phyloP scores from a whole-genome alignment of 352 stramenopile species.

The Bremia lactucae region DNA sequence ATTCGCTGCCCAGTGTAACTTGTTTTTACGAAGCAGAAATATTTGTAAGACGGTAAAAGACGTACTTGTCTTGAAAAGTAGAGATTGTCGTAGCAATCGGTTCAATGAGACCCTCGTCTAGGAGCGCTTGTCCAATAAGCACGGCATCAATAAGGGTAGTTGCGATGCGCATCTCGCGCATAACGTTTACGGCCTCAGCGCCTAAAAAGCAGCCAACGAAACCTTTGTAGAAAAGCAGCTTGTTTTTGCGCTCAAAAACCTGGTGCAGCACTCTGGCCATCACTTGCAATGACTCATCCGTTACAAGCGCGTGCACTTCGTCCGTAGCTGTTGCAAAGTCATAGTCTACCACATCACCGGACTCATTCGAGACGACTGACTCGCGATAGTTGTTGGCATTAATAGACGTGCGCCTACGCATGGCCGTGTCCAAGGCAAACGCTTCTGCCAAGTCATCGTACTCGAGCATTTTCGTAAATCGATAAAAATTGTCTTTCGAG shows the following conservation, averaged over 20 bases:
- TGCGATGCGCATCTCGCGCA: constrained; percentile 64
- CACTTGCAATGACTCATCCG: constrained; percentile 61
- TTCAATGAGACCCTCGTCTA: constrained; percentile 75
- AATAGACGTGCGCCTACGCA: constrained; percentile 34
- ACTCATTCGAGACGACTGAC: constrained; percentile 60
- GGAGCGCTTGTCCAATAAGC: constrained; percentile 62
- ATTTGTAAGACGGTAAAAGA: constrained; percentile 72
- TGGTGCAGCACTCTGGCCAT: constrained; percentile 63
- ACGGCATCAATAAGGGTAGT: constrained; percentile 67
- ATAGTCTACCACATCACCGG: constrained; percentile 44
- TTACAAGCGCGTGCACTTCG: constrained; percentile 72
- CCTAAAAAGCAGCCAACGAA: constrained; percentile 73
- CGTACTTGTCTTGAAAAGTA: constrained; percentile 81
- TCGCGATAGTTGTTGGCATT: constrained; percentile 64
- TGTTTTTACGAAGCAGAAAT: constrained; percentile 25
- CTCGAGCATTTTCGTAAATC: constrained; percentile 64
- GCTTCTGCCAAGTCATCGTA: constrained; percentile 31
- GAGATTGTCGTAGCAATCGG: constrained; percentile 56
- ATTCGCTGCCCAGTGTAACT: constrained; percentile 1
- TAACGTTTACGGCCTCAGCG: constrained; percentile 73
- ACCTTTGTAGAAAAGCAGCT: constrained; percentile 82
- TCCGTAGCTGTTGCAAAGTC: constrained; percentile 65
- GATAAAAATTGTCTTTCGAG: constrained; percentile 78
- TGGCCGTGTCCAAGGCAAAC: constrained; percentile 19
- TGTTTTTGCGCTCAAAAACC: constrained; percentile 83